Conservation (phyloP, 1,284 basidiomycete genomes). For the Heterobasidion annosum region DNA sequence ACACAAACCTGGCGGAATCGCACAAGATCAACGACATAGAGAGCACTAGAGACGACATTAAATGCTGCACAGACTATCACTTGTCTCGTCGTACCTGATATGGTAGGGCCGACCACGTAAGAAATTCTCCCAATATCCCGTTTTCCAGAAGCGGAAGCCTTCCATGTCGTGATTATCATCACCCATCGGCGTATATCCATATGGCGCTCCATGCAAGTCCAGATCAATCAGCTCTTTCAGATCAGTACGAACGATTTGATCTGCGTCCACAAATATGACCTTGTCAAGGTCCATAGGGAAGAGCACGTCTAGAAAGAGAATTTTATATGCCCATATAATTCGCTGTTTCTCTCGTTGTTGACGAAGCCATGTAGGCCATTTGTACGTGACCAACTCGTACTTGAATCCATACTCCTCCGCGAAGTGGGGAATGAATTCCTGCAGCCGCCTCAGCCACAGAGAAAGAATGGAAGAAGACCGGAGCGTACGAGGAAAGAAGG, state of each 20-base stretch:
- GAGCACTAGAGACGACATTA: constrained; percentile 47
- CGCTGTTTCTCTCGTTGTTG: constrained; percentile 95
- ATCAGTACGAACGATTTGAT: constrained; percentile 95
- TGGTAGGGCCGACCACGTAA: constrained; percentile 80
- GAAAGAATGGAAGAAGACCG: constrained; percentile 5
- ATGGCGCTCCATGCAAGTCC: constrained; percentile 86
- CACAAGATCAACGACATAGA: constrained; percentile 96
- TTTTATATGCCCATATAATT: constrained; percentile 99
- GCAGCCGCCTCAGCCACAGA: constrained; percentile 1
- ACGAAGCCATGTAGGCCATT: constrained; percentile 98
- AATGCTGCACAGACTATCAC: background rate
- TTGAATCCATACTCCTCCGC: constrained; percentile 88
- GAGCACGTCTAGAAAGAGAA: constrained; percentile 95
- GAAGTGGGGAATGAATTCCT: constrained; percentile 94
- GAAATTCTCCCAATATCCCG: constrained; percentile 88
- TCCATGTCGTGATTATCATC: constrained; percentile 94
- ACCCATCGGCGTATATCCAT: constrained; percentile 97
- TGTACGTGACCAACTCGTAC: constrained; percentile 96
- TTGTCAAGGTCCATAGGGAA: constrained; percentile 98
- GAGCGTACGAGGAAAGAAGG: constrained; percentile 83
- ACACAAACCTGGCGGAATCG: constrained; percentile 75
- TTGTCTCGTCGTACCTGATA: constrained; percentile 57
- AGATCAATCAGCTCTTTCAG: constrained; percentile 88
- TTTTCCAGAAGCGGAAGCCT: constrained; percentile 98
- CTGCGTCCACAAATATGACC: constrained; percentile 97